Evolutionary conservation across 2,329 filamentous ascomycete species (phyloP).

Genomic region (Colletotrichum sidae): DNA sequence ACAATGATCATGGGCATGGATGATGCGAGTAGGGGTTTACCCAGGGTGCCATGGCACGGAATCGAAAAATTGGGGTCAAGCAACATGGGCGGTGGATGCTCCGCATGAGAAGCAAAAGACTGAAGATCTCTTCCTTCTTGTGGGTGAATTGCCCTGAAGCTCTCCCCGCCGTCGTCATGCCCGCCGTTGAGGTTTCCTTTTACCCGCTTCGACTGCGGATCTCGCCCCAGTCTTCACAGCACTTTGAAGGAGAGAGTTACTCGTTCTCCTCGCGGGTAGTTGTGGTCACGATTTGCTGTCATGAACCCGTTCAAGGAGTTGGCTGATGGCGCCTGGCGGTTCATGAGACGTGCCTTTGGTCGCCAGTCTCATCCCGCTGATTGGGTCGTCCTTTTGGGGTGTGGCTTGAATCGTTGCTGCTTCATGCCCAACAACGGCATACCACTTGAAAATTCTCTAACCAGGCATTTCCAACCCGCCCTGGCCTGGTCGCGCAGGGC

Average conservation of each 20-base stretch:
- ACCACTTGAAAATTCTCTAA: no score
- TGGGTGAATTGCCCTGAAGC: constrained; percentile 8
- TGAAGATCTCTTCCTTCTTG: constrained; percentile 15
- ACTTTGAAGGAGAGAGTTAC: no score
- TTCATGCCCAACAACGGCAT: constrained; percentile 15
- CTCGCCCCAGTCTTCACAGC: not conserved
- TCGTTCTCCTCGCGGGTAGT: not conserved
- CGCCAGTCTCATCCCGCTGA: constrained; percentile 38
- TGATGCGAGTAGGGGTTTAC: constrained; percentile 20
- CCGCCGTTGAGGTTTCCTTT: not conserved
- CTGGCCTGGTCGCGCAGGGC: no score
- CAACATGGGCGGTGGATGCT: constrained; percentile 10
- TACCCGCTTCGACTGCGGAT: not conserved
- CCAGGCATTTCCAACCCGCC: no score
- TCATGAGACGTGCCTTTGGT: constrained; percentile 38
- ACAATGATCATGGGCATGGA: constrained; percentile 23
- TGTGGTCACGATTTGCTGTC: constrained; percentile 12
- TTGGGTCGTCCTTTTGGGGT: constrained; percentile 21
- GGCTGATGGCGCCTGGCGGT: constrained; percentile 37
- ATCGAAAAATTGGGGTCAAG: constrained; percentile 20
- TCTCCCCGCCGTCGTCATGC: constrained; percentile 13
- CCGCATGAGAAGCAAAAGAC: not conserved
- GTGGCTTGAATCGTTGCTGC: constrained; percentile 27
- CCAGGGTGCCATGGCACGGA: constrained; percentile 29
- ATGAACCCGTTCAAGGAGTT: constrained; percentile 31